Evolutionary conservation across 1,139 yeast species (phyloP).

Genomic region (Candida tropicalis): DNA sequence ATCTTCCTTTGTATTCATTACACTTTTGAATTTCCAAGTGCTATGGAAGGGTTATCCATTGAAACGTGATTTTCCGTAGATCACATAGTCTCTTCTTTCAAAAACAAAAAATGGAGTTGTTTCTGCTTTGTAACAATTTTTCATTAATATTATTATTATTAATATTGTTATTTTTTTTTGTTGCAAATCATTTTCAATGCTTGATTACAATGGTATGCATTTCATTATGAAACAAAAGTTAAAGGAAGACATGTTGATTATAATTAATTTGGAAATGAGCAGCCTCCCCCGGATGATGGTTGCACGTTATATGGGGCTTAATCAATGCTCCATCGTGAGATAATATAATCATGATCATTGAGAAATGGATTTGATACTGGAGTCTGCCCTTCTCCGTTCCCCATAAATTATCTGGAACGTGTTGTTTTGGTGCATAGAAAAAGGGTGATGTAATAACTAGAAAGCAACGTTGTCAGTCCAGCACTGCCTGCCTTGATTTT

Average conservation of each 20-base stretch:
- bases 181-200: background rate
- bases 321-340: too few relatives aligned
- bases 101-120: background rate
- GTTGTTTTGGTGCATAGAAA: too few relatives aligned
- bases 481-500: background rate
- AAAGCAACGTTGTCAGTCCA: background rate
- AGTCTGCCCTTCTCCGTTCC: too few relatives aligned
- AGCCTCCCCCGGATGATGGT: too few relatives aligned
- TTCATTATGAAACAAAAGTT: conserved; percentile 1
- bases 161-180: background rate
- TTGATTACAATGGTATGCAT: background rate
- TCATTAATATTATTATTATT: background rate
- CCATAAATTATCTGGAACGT: too few relatives aligned
- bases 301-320: too few relatives aligned
- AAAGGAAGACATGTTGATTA: too few relatives aligned
- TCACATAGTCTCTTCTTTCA: conserved; percentile 1
- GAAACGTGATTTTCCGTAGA: conserved; percentile 1
- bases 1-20: too few relatives aligned
- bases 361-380: too few relatives aligned
- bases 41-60: background rate
- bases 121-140: background rate
- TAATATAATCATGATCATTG: too few relatives aligned
- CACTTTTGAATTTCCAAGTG: too few relatives aligned
- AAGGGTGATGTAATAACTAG: background rate
- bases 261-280: too few relatives aligned